Percentiles rank a stretch among this genome's conserved stretches.
Evolutionary conservation across 257 asterid genomes (phyloP).

Genomic region (Agastache rugosa): DNA sequence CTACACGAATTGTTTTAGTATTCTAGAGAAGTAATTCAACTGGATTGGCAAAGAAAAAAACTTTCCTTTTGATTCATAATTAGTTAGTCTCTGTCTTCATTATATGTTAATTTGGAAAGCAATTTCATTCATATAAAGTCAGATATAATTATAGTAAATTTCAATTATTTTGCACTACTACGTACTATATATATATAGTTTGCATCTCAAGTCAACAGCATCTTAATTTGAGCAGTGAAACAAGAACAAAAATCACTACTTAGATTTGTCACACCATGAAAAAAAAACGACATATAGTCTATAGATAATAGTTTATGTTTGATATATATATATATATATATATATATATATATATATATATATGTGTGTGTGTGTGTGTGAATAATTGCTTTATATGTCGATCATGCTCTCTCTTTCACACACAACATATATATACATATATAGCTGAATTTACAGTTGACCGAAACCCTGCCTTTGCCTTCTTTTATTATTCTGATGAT

Average conservation of each 20-base stretch:
- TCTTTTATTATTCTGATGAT: conserved; percentile 34
- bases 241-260: not conserved
- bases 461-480: conserved; percentile 26
- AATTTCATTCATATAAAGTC: too few relatives aligned
- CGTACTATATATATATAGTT: not conserved
- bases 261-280: not conserved
- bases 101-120: too few relatives aligned
- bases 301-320: not conserved
- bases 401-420: not conserved
- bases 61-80: too few relatives aligned
- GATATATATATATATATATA: too few relatives aligned
- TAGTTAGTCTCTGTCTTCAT: too few relatives aligned
- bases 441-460: not conserved
- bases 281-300: not conserved
- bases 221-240: conserved; percentile 1
- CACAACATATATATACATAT: conserved; percentile 10
- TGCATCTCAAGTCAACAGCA: not conserved
- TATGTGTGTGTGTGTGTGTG: too few relatives aligned
- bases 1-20: too few relatives aligned
- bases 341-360: too few relatives aligned
- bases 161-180: too few relatives aligned
- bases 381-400: conserved; percentile 14
- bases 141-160: too few relatives aligned
- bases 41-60: too few relatives aligned
- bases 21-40: too few relatives aligned